Percentiles rank a stretch among this genome's conserved stretches.
Evolutionary conservation across 257 asterid species (phyloP).

Genomic region (Solanum appendiculatum): DNA sequence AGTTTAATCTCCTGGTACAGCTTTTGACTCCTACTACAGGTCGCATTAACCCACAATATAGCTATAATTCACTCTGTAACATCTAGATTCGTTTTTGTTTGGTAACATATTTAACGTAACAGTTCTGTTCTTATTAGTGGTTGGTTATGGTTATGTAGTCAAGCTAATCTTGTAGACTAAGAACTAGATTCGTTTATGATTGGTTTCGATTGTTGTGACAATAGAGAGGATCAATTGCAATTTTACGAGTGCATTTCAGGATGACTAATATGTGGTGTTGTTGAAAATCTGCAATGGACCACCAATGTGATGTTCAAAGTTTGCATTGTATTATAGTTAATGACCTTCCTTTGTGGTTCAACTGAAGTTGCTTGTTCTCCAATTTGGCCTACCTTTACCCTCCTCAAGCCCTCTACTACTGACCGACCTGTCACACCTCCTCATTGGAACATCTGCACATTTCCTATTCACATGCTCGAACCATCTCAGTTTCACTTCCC

Average conservation of each 20-base stretch:
- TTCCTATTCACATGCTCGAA: neutral
- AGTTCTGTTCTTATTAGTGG: neutral
- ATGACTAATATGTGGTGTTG: neutral
- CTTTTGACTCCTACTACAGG: neutral
- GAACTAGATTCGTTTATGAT: neutral
- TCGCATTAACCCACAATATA: neutral
- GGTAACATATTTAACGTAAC: neutral
- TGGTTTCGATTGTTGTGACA: neutral
- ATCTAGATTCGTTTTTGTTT: neutral
- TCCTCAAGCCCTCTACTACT: neutral
- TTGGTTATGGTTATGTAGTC: neutral
- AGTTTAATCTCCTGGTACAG: neutral
- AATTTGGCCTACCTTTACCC: neutral
- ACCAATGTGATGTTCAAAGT: neutral
- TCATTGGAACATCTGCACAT: neutral
- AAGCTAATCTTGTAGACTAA: neutral
- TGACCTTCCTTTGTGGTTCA: neutral
- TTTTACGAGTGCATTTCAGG: neutral
- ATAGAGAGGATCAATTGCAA: neutral
- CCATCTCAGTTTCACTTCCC: neutral
- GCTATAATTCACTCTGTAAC: neutral
- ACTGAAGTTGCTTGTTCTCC: neutral
- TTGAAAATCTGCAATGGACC: neutral
- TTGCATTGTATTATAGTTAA: neutral
- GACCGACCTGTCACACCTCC: neutral